Conservation (phyloP, 2,329 filamentous ascomycete species). For the Ceratocystiopsis sp. region DNA sequence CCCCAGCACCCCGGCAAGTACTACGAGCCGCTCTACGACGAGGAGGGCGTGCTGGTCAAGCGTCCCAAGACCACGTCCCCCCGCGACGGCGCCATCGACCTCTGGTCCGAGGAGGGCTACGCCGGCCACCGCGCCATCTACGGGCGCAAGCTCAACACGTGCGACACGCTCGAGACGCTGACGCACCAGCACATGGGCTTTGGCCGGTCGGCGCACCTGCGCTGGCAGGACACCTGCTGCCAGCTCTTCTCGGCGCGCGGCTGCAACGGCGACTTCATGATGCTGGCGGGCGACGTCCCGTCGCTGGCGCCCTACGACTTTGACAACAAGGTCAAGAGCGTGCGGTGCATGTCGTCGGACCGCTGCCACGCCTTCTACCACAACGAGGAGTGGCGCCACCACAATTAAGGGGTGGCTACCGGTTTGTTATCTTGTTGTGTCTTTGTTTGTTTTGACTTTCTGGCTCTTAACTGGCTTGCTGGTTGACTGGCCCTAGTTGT, state of each 20-base stretch:
- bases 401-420: background rate
- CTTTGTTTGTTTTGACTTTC: background rate
- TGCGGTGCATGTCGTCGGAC: conserved; percentile 3
- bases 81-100: conserved; percentile 1
- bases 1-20: no score
- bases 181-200: background rate
- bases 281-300: background rate
- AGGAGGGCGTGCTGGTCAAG: background rate
- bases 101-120: conserved; percentile 2
- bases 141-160: background rate
- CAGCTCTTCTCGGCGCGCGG: background rate
- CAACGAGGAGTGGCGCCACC: conserved; percentile 1
- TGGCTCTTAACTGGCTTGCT: no score
- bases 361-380: conserved; percentile 1
- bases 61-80: background rate
- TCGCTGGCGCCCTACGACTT: conserved; percentile 4
- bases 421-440: background rate
- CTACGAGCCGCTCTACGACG: no score
- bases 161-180: background rate
- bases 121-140: background rate
- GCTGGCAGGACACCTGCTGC: conserved; percentile 1
- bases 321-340: conserved; percentile 2
- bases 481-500: no score
- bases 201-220: conserved; percentile 2
- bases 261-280: conserved; percentile 2